Conservation (phyloP, 768 basidiomycete genomes). For the Brasilioporus rufonigricans region DNA sequence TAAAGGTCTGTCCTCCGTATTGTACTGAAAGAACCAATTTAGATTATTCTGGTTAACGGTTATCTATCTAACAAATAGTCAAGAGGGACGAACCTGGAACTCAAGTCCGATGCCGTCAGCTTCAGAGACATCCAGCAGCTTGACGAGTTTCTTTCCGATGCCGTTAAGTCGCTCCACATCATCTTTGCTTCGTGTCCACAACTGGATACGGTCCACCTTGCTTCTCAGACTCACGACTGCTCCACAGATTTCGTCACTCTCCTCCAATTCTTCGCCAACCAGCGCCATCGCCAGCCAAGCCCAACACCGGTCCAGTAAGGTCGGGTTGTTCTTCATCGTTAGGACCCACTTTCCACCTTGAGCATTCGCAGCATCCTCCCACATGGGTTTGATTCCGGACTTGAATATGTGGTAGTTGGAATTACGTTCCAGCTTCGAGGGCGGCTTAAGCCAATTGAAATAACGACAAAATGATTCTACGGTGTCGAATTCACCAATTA, state of each 20-base stretch:
- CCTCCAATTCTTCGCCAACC: constrained; percentile 65
- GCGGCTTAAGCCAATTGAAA: constrained; percentile 93
- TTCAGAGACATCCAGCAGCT: constrained; percentile 80
- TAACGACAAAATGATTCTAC: constrained; percentile 90
- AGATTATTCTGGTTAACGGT: neutral
- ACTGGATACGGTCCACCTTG: constrained; percentile 86
- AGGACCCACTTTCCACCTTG: constrained; percentile 95
- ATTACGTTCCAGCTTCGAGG: constrained; percentile 83
- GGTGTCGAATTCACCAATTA: constrained; percentile 87
- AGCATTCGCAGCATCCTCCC: constrained; percentile 92
- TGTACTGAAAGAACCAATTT: constrained; percentile 50
- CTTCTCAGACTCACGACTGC: constrained; percentile 85
- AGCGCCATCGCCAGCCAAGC: constrained; percentile 88
- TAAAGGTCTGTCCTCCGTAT: constrained; percentile 82
- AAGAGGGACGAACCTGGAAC: constrained; percentile 65
- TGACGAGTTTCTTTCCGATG: constrained; percentile 81
- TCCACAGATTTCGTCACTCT: constrained; percentile 73
- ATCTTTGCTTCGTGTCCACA: constrained; percentile 87
- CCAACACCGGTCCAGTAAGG: constrained; percentile 85
- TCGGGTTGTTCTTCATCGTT: constrained; percentile 84
- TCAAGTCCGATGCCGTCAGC: constrained; percentile 83
- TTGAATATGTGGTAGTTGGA: constrained; percentile 97
- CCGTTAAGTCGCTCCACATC: constrained; percentile 82
- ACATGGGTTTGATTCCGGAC: constrained; percentile 93
- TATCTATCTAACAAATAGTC: neutral